Evolutionary conservation across 2,329 filamentous ascomycete species (phyloP), one percentile per base, ranked within the genome.

Genomic region (Neofusicoccum cordaticola): DNA sequence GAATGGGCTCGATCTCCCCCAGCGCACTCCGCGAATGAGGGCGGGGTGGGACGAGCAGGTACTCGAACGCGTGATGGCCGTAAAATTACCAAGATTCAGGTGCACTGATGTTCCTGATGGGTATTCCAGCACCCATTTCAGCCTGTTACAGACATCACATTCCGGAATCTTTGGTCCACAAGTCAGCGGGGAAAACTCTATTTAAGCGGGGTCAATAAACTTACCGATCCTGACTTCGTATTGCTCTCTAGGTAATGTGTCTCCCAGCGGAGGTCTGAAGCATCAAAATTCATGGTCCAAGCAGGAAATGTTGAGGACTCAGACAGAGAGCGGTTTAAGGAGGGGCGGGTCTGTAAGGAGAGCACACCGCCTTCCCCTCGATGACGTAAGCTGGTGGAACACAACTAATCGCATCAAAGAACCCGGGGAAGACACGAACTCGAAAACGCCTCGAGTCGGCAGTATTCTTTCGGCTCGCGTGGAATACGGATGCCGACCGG

Each of bases 281-380:
- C 42, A 60, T 60, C 56, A 37, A 60, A 47, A 39, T 60, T 60
- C 56, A 60, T 60, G 41, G 42, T 60, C 27, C 31, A 35, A 37
- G 53, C 22, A 47, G 22, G 31, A 19, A 19, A 35, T 47, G 27
- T 12, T 37, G 41, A 15, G 19, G 31, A 22, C 27, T 60, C 34
- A 27, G 41, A n/a, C 31, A 15, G 56, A 37, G 22, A 31, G 42
- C 22, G 53, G 42, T 60, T 45, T 60, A 47, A 60, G 42, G 56
- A 47, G 42, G 56, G 31, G 42, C 34, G 31, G 50, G 37, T 11
- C 50, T 60, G 56, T 47, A 60, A 60, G 56, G 56, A 60, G 56
- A 31, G 41, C 22, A 47, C 56, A 60, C 56, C 56, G 56, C 56
- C 56, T 60, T 47, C 31, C 44, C 56, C 41, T 44, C 13, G 56